Percentiles rank a stretch among this genome's conserved stretches.
phyloP scores from a whole-genome alignment of 2,329 filamentous ascomycete genomes.

The Sporothrix schenckii region DNA sequence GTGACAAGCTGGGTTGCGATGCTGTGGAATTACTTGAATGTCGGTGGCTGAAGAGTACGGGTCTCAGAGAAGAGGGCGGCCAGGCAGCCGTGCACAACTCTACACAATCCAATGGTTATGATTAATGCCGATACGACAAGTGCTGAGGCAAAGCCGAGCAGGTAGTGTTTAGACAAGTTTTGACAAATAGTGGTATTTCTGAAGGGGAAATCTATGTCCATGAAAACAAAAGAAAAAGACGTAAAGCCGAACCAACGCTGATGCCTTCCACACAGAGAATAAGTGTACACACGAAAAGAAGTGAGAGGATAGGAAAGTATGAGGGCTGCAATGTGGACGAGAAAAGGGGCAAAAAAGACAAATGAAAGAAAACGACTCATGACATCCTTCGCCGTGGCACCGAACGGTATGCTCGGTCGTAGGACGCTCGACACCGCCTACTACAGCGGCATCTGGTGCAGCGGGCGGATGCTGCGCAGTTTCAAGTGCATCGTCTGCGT shows the following conservation, averaged over 20 bases:
- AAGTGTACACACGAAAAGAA: constrained; percentile 15
- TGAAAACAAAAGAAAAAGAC: background rate
- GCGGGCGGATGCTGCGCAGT: constrained; percentile 51
- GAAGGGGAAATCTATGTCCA: constrained; percentile 2
- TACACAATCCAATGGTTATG: no score
- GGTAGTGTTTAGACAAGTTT: no score
- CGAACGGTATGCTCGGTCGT: background rate
- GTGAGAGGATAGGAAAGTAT: constrained; percentile 4
- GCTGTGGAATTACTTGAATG: no score
- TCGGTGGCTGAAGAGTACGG: no score
- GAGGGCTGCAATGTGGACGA: background rate
- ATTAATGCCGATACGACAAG: no score
- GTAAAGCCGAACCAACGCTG: constrained; percentile 14
- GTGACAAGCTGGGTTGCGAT: no score
- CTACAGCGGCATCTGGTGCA: constrained; percentile 43
- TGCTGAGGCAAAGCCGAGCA: no score
- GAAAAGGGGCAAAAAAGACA: background rate
- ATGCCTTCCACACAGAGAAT: constrained; percentile 7
- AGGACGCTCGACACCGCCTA: background rate
- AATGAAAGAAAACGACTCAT: background rate
- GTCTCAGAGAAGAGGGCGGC: no score
- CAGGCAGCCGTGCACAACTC: no score
- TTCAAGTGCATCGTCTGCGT: constrained; percentile 44
- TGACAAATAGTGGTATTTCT: constrained; percentile 7
- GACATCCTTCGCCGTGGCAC: constrained; percentile 3